Conservation (phyloP, 179 eudicot genomes). For the Sideroxylon spinosum region DNA sequence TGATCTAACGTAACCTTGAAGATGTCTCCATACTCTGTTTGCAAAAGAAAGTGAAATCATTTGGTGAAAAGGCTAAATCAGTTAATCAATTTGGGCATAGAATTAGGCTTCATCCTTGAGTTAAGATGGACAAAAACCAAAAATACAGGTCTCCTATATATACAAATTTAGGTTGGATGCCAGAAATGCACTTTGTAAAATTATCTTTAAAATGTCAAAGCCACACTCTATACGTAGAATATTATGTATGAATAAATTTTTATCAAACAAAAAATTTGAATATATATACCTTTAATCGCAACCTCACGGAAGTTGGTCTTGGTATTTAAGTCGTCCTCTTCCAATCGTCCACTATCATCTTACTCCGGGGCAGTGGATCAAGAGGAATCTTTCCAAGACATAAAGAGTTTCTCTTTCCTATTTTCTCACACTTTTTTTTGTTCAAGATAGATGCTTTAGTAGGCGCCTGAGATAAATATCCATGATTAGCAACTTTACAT, state of each 20-base stretch:
- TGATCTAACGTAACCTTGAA: slow-evolving; percentile 89
- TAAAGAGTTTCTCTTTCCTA: too few relatives aligned
- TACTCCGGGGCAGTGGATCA: slow-evolving; percentile 76
- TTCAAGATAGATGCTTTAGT: too few relatives aligned
- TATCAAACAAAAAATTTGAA: neutral
- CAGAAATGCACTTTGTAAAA: neutral
- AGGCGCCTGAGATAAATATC: too few relatives aligned
- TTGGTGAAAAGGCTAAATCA: neutral
- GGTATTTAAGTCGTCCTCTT: slow-evolving; percentile 82
- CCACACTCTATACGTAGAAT: too few relatives aligned
- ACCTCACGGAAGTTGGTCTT: slow-evolving; percentile 81
- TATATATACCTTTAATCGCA: slow-evolving; percentile 55
- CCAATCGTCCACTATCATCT: slow-evolving; percentile 85
- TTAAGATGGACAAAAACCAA: too few relatives aligned
- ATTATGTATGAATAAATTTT: too few relatives aligned
- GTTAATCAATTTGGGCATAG: too few relatives aligned
- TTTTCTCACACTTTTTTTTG: too few relatives aligned
- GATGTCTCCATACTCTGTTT: slow-evolving; percentile 91
- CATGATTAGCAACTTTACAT: too few relatives aligned
- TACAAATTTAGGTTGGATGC: neutral
- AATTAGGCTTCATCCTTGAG: neutral
- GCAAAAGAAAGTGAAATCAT: slow-evolving; percentile 54
- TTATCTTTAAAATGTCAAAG: neutral
- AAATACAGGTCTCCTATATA: neutral
- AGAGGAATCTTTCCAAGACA: slow-evolving; percentile 74